Percentiles rank a stretch among this genome's conserved stretches.
Conservation (phyloP, 2,329 filamentous ascomycete genomes). For the Cladosporium sp. region DNA sequence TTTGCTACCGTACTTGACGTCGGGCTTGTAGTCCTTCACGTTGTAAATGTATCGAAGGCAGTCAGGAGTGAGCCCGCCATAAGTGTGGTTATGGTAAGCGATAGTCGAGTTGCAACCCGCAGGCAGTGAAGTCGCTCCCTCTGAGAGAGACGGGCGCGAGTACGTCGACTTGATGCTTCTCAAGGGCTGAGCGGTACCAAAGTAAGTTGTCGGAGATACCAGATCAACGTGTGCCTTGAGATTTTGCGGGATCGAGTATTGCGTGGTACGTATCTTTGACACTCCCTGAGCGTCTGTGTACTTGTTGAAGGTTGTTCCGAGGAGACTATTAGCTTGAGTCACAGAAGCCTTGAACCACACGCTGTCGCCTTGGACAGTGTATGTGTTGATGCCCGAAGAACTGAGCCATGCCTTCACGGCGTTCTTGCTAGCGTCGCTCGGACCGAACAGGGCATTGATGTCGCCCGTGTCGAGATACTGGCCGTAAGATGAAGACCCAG, state of each 20-base stretch:
- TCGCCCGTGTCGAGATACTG: slow-evolving; percentile 63
- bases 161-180: slow-evolving; percentile 26
- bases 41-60: slow-evolving; percentile 55
- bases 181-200: slow-evolving; percentile 44
- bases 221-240: slow-evolving; percentile 58
- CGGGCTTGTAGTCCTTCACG: slow-evolving; percentile 41
- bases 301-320: slow-evolving; percentile 59
- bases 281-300: slow-evolving; percentile 42
- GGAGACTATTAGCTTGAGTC: slow-evolving; percentile 52
- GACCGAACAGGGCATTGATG: slow-evolving; percentile 55
- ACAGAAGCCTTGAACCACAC: slow-evolving; percentile 59
- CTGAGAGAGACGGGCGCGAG: slow-evolving; percentile 15
- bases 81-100: slow-evolving; percentile 41
- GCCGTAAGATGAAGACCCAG: slow-evolving; percentile 60
- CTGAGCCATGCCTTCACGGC: slow-evolving; percentile 59
- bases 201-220: slow-evolving; percentile 61
- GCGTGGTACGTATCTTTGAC: slow-evolving; percentile 53
- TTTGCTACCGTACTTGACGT: slow-evolving; percentile 19
- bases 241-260: slow-evolving; percentile 62
- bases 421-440: slow-evolving; percentile 49
- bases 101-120: slow-evolving; percentile 6
- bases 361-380: slow-evolving; percentile 60
- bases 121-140: background rate
- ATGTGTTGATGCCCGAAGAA: slow-evolving; percentile 50
- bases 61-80: slow-evolving; percentile 52